A percentile compares a stretch with the other conserved stretches of the same genome.
phyloP scores from a whole-genome alignment of 305 asterid species.

The Fraxinus angustifolia region DNA sequence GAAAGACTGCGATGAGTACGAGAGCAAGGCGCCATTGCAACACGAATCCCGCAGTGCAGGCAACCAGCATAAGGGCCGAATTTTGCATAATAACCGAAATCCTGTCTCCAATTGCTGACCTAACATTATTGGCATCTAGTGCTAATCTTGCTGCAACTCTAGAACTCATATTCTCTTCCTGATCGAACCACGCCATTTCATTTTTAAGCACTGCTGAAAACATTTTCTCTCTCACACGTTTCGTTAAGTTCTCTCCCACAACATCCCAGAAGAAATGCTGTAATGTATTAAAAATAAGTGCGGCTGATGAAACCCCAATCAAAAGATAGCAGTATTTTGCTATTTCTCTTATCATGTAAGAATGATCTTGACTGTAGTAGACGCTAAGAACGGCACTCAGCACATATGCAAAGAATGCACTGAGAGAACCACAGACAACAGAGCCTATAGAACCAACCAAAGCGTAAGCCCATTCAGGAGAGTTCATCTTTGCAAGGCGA shows the following conservation, averaged over 20 bases:
- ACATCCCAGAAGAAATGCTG: conserved; percentile 98
- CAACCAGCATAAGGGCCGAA: conserved; percentile 98
- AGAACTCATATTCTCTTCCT: conserved; percentile 91
- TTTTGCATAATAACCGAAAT: conserved; percentile 98
- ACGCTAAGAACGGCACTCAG: conserved; percentile 95
- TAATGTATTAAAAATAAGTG: conserved; percentile 83
- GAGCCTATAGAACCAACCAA: conserved; percentile 87
- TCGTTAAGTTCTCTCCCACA: conserved; percentile 90
- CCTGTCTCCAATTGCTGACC: conserved; percentile 97
- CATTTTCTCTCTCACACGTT: conserved; percentile 87
- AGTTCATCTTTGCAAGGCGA: conserved; percentile 95
- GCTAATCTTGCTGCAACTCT: conserved; percentile 89
- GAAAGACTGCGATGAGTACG: conserved; percentile 87
- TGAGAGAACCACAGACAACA: conserved; percentile 86
- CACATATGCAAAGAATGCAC: conserved; percentile 93
- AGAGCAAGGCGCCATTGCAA: conserved; percentile 98
- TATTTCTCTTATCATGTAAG: conserved; percentile 65
- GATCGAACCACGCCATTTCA: conserved; percentile 97
- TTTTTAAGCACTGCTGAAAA: conserved; percentile 76
- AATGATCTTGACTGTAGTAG: conserved; percentile 80
- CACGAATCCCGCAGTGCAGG: conserved; percentile 96
- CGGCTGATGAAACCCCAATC: conserved; percentile 91
- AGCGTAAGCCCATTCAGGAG: conserved; percentile 96
- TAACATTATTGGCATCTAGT: conserved; percentile 93
- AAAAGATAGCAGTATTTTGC: conserved; percentile 89